These are phyloP conservation scores for Aspergillus brunneoviolaceus DNA, from an alignment of 2,329 filamentous ascomycete species.

Conservation along the genomic window DNA sequence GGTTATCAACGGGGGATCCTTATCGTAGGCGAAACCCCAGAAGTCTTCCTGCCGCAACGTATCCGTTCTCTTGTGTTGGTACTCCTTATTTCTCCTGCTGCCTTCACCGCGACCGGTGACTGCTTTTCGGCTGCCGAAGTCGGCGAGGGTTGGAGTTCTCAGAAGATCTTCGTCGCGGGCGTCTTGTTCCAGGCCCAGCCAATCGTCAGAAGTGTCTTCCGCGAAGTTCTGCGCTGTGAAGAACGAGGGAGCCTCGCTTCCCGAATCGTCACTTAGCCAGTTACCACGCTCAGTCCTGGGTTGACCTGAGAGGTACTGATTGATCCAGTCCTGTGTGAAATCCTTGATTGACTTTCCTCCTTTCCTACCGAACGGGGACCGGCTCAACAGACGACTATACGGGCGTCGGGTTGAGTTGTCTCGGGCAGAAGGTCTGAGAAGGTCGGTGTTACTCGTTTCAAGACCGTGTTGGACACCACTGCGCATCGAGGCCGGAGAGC, in stretches of 20 bases:
- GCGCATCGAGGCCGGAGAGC: slow-evolving; percentile 35
- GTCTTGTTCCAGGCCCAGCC: slow-evolving; percentile 44
- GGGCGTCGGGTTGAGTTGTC: slow-evolving; percentile 24
- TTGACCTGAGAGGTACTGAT: slow-evolving; percentile 74
- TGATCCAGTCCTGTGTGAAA: slow-evolving; percentile 82
- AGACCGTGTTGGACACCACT: slow-evolving; percentile 25
- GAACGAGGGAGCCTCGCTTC: slow-evolving; percentile 70
- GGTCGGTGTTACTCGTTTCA: slow-evolving; percentile 27
- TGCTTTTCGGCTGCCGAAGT: slow-evolving; percentile 33
- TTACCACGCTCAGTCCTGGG: slow-evolving; percentile 69
- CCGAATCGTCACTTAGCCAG: slow-evolving; percentile 79
- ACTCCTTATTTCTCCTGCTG: slow-evolving; percentile 32
- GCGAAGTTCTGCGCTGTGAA: slow-evolving; percentile 43
- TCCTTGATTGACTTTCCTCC: slow-evolving; percentile 48
- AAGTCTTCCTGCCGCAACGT: slow-evolving; percentile 47
- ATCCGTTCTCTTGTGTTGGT: slow-evolving; percentile 39
- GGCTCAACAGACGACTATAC: slow-evolving; percentile 27
- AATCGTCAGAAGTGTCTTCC: slow-evolving; percentile 45
- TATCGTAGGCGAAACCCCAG: slow-evolving; percentile 47
- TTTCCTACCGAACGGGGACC: slow-evolving; percentile 26
- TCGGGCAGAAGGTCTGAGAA: slow-evolving; percentile 30
- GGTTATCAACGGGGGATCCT: slow-evolving; percentile 32
- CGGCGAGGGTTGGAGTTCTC: slow-evolving; percentile 41
- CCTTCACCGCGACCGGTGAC: slow-evolving; percentile 17
- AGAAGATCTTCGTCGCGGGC: slow-evolving; percentile 39